These are phyloP conservation scores for Galerina sulciceps DNA, from an alignment of 768 basidiomycete species.

Conservation along the genomic window DNA sequence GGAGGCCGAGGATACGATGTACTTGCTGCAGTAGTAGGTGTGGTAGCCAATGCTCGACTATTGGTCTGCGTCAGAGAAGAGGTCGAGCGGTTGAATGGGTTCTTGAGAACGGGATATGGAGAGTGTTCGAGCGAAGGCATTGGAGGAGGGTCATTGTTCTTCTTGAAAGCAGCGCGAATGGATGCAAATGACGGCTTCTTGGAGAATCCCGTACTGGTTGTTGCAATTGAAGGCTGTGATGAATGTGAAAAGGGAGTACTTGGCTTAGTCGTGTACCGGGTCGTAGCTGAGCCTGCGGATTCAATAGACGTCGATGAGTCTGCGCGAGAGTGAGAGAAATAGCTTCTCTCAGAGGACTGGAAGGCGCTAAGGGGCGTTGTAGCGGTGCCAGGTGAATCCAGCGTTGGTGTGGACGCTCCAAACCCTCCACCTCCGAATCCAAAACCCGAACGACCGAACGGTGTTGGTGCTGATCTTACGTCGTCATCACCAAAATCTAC, in stretches of 20 bases:
- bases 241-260: conserved; percentile 69
- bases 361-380: conserved; percentile 48
- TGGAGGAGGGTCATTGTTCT: conserved; percentile 68
- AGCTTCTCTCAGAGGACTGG: conserved; percentile 58
- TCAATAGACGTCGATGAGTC: conserved; percentile 82
- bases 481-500: conserved; percentile 84
- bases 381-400: conserved; percentile 67
- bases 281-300: conserved; percentile 65
- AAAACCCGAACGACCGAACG: conserved; percentile 69
- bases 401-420: conserved; percentile 50
- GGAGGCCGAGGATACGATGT: conserved; percentile 63
- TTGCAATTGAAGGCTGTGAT: conserved; percentile 71
- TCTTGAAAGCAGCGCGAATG: conserved; percentile 86
- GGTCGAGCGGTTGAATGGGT: conserved; percentile 82
- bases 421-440: conserved; percentile 47
- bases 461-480: conserved; percentile 59
- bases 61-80: conserved; percentile 69
- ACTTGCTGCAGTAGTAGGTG: conserved; percentile 48
- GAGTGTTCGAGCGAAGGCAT: conserved; percentile 72
- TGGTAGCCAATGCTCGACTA: conserved; percentile 31
- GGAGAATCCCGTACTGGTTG: conserved; percentile 60
- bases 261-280: conserved; percentile 49
- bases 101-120: conserved; percentile 73
- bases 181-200: conserved; percentile 89
- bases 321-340: conserved; percentile 75